Conservation (phyloP, 2,329 filamentous ascomycete genomes). For the Ceratocystis ficicola region DNA sequence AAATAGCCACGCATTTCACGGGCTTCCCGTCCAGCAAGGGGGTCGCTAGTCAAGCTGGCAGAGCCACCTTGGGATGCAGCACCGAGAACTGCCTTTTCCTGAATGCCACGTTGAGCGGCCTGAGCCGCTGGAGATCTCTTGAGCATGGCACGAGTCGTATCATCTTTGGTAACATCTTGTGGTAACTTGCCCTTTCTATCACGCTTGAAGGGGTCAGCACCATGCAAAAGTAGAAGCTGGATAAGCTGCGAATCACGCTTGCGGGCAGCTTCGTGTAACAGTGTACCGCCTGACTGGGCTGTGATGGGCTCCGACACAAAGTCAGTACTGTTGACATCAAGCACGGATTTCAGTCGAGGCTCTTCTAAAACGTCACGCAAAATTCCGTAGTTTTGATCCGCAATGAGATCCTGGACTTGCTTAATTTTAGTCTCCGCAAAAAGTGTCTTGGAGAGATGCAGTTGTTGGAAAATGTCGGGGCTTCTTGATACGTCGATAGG, state of each 20-base stretch:
- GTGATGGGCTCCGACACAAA: constrained; percentile 71
- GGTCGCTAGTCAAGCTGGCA: constrained; percentile 43
- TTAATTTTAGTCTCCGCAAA: constrained; percentile 79
- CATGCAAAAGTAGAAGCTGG: constrained; percentile 80
- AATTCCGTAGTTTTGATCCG: constrained; percentile 58
- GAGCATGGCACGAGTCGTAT: constrained; percentile 72
- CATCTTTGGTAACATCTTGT: constrained; percentile 93
- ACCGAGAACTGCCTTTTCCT: constrained; percentile 91
- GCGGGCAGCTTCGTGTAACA: constrained; percentile 85
- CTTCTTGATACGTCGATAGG: constrained; percentile 81
- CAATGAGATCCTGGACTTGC: constrained; percentile 70
- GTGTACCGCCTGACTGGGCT: constrained; percentile 70
- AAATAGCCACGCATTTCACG: constrained; percentile 97
- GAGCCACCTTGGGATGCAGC: constrained; percentile 44
- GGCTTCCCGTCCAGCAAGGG: constrained; percentile 67
- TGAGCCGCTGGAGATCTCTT: constrained; percentile 92
- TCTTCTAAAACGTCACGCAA: constrained; percentile 75
- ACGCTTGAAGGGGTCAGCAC: constrained; percentile 87
- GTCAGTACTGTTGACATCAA: constrained; percentile 89
- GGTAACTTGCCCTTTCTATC: constrained; percentile 92
- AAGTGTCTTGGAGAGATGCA: constrained; percentile 79
- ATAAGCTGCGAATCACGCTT: constrained; percentile 79
- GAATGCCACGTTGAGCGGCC: constrained; percentile 85
- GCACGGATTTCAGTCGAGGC: constrained; percentile 66
- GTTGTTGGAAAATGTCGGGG: constrained; percentile 87